Percentiles rank a stretch among this genome's conserved stretches.
Conservation (phyloP, 73 alveolate genomes). For the Tetrahymena borealis region DNA sequence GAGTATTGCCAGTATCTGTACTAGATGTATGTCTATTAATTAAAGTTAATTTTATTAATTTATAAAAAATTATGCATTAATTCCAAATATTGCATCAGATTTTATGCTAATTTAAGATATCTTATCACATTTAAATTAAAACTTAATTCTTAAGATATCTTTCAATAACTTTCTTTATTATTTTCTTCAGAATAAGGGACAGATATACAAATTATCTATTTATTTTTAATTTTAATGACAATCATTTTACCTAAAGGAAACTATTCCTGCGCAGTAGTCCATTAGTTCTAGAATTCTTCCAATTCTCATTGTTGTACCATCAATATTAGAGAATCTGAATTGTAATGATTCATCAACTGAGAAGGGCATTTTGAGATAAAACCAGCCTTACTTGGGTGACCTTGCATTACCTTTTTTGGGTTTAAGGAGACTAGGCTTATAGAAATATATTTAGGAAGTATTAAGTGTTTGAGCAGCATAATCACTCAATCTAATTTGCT, state of each 20-base stretch:
- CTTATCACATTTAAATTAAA: neutral
- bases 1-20: neutral
- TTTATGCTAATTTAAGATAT: neutral
- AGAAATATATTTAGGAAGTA: neutral
- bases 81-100: neutral
- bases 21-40: neutral
- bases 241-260: neutral
- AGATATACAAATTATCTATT: too few species aligned
- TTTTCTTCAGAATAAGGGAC: neutral
- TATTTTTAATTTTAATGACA: neutral
- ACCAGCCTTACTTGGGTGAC: neutral
- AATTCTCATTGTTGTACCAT: neutral
- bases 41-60: neutral
- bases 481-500: neutral
- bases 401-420: neutral
- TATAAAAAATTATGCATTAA: neutral
- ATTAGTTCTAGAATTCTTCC: neutral
- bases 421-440: neutral
- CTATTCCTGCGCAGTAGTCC: neutral
- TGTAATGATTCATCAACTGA: neutral
- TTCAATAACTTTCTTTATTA: neutral
- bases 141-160: neutral
- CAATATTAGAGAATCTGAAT: neutral
- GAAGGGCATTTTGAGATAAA: neutral
- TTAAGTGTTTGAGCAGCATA: neutral